These are phyloP conservation scores for Orbilia javanica DNA, from an alignment of 2,329 filamentous ascomycete genomes.

Conservation along the genomic window DNA sequence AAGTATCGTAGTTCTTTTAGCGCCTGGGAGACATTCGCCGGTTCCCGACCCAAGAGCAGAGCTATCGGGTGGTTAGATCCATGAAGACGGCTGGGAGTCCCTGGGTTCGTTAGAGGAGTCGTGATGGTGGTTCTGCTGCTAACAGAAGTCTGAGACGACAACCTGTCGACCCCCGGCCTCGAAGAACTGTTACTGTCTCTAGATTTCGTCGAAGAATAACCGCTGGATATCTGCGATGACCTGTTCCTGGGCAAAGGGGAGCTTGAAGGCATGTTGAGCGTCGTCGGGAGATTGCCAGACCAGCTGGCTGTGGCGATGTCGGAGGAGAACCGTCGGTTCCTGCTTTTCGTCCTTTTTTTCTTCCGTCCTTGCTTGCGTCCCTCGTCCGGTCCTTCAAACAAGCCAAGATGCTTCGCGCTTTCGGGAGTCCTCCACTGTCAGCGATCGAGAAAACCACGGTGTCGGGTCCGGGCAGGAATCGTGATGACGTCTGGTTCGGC, in stretches of 20 bases:
- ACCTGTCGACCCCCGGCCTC: conserved; percentile 39
- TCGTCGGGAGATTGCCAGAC: conserved; percentile 56
- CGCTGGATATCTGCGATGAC: conserved; percentile 52
- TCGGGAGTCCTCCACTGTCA: conserved; percentile 1
- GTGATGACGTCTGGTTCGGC: conserved; percentile 22
- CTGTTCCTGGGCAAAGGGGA: conserved; percentile 49
- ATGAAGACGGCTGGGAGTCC: conserved; percentile 30
- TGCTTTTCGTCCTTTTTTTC: not conserved
- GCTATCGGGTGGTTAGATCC: conserved; percentile 59
- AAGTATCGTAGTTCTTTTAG: conserved; percentile 68
- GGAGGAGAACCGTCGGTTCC: conserved; percentile 21
- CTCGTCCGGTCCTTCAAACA: not conserved
- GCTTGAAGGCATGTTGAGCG: conserved; percentile 52
- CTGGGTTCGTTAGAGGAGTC: conserved; percentile 38
- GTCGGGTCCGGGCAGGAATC: conserved; percentile 20
- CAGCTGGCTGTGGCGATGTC: conserved; percentile 46
- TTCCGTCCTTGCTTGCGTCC: not conserved
- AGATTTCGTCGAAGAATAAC: conserved; percentile 49
- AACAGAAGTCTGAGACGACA: conserved; percentile 45
- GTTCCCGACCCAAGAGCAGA: conserved; percentile 60
- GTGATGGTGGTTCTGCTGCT: conserved; percentile 45
- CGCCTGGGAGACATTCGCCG: conserved; percentile 63
- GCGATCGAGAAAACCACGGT: conserved; percentile 50
- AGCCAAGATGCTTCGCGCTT: not conserved
- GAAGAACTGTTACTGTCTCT: conserved; percentile 50